Evolutionary conservation across 257 asterid genomes (phyloP).

Genomic region (Paraleonurus japonicus): DNA sequence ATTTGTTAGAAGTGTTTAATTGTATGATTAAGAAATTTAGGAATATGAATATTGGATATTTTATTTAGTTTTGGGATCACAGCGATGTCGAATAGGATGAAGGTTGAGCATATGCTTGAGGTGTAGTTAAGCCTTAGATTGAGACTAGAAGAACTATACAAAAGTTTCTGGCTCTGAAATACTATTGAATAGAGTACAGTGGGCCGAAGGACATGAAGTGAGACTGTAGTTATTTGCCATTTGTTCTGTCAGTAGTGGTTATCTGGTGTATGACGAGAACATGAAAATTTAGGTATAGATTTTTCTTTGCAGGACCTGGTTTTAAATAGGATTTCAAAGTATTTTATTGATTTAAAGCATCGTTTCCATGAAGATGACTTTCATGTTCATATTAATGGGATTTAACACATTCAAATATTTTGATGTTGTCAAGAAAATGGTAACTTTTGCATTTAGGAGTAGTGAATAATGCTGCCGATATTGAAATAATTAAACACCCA

Average conservation of each 20-base stretch:
- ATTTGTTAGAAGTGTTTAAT: not conserved
- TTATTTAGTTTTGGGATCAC: not conserved
- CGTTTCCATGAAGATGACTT: not conserved
- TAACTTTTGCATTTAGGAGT: not conserved
- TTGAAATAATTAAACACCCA: no score
- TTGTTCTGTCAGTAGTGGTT: not conserved
- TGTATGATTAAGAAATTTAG: not conserved
- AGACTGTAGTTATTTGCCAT: not conserved
- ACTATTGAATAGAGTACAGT: not conserved
- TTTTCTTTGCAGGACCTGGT: not conserved
- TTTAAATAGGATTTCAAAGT: not conserved
- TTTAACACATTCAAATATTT: not conserved
- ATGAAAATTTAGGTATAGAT: not conserved
- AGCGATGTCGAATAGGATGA: not conserved
- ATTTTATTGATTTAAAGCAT: not conserved
- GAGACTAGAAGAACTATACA: not conserved
- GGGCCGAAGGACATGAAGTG: not conserved
- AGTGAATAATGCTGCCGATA: not conserved
- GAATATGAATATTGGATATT: not conserved
- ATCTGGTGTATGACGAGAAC: not conserved
- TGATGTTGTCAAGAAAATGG: not conserved
- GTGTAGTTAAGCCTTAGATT: not conserved
- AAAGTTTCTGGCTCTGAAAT: not conserved
- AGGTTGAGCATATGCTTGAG: not conserved
- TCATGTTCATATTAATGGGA: not conserved